Percentiles rank a stretch among this genome's conserved stretches.
Evolutionary conservation across 2,329 filamentous ascomycete genomes (phyloP).

Genomic region (Bimuria novae-zelandiae): DNA sequence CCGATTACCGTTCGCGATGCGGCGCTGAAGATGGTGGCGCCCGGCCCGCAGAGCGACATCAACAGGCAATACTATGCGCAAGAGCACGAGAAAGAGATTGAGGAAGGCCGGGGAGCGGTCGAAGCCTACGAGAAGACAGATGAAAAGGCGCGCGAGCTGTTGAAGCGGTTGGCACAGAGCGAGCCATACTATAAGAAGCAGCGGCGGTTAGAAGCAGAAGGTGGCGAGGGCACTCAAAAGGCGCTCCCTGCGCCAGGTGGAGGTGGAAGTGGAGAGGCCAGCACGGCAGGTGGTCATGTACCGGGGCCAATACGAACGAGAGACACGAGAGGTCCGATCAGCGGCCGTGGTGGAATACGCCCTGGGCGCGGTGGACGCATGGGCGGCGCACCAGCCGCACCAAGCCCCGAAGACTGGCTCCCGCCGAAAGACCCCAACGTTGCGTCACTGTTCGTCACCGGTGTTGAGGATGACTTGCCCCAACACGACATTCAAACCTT

Average conservation of each 20-base stretch:
- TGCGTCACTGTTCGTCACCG: conserved; percentile 92
- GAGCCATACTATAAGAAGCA: conserved; percentile 96
- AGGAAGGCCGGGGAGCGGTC: conserved; percentile 78
- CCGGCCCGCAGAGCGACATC: conserved; percentile 87
- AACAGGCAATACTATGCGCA: conserved; percentile 98
- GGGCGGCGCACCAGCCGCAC: conserved; percentile 69
- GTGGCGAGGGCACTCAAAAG: conserved; percentile 47
- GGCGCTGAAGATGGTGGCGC: conserved; percentile 95
- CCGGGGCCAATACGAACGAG: conserved; percentile 81
- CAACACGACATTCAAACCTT: conserved; percentile 90
- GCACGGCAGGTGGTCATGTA: conserved; percentile 41
- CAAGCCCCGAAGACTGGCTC: conserved; percentile 80
- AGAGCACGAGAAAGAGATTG: conserved; percentile 93
- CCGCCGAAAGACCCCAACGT: conserved; percentile 85
- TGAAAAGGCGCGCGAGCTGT: conserved; percentile 88
- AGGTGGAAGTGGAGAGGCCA: conserved; percentile 26
- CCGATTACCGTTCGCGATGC: conserved; percentile 95
- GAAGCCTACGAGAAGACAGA: conserved; percentile 97
- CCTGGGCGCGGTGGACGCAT: conserved; percentile 53
- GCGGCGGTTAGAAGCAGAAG: conserved; percentile 69
- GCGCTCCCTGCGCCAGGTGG: conserved; percentile 47
- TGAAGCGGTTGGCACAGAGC: conserved; percentile 83
- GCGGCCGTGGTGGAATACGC: conserved; percentile 45
- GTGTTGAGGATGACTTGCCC: conserved; percentile 92
- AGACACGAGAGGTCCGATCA: conserved; percentile 51